A percentile compares a stretch with the other conserved stretches of the same genome.
phyloP scores from a whole-genome alignment of 2,329 filamentous ascomycete species.

The Epichloe brachyelytri region DNA sequence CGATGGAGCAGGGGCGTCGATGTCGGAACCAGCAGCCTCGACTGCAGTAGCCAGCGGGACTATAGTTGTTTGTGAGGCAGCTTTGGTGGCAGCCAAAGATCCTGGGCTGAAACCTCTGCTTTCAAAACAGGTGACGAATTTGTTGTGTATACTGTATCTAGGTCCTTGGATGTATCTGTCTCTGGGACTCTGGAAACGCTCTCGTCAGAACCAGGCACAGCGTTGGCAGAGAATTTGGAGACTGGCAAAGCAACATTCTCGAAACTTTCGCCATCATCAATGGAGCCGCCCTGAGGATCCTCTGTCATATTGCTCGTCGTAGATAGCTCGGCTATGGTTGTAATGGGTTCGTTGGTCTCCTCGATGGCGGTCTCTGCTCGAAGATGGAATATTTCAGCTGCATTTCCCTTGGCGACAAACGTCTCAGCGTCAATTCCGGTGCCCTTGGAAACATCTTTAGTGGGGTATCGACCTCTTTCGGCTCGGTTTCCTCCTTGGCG shows the following conservation, averaged over 20 bases:
- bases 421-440: neutral
- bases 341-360: neutral
- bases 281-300: neutral
- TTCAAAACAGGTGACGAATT: constrained; percentile 9
- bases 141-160: constrained; percentile 6
- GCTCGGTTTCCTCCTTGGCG: constrained; percentile 17
- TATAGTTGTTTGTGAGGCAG: constrained; percentile 6
- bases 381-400: neutral
- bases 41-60: neutral
- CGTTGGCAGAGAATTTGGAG: constrained; percentile 10
- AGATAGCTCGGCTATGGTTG: neutral
- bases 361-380: neutral
- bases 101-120: constrained; percentile 17
- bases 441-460: neutral
- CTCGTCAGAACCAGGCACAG: constrained; percentile 7
- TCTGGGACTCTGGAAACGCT: neutral
- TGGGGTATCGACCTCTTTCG: constrained; percentile 5
- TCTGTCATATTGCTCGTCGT: neutral
- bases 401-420: neutral
- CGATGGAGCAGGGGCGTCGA: neutral
- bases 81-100: constrained; percentile 12
- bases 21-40: neutral
- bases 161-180: neutral
- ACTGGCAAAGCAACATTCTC: constrained; percentile 7
- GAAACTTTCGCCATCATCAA: constrained; percentile 6